phyloP scores from a whole-genome alignment of 805 yeast genomes.

The Wickerhamomyces queroliae region DNA sequence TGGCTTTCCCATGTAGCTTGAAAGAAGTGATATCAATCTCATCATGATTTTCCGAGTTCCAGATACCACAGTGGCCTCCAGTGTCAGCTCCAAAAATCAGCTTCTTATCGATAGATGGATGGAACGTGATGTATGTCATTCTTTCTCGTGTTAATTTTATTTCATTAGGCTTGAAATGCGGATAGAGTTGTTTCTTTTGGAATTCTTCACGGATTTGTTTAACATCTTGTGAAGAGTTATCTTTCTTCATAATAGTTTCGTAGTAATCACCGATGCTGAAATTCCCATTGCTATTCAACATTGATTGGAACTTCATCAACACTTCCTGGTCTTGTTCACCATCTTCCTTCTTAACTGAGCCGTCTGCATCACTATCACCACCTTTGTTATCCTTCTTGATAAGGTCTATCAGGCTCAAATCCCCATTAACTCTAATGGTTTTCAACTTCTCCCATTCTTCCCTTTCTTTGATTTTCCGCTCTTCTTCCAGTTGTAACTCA shows the following conservation, averaged over 20 bases:
- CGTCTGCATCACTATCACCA: no score
- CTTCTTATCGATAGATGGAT: slow-evolving; percentile 60
- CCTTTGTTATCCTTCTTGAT: slow-evolving; percentile 34
- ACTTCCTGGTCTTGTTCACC: slow-evolving; percentile 27
- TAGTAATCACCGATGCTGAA: slow-evolving; percentile 71
- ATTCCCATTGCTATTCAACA: slow-evolving; percentile 19
- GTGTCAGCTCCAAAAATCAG: slow-evolving; percentile 85
- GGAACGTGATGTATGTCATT: slow-evolving; percentile 69
- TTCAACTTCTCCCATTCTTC: slow-evolving; percentile 45
- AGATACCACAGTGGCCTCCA: slow-evolving; percentile 78
- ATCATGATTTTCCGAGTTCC: slow-evolving; percentile 56
- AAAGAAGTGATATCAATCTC: slow-evolving; percentile 53
- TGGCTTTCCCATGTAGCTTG: slow-evolving; percentile 70
- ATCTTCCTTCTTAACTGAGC: slow-evolving; percentile 28
- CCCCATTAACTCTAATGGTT: slow-evolving; percentile 57
- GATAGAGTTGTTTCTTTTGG: slow-evolving; percentile 43
- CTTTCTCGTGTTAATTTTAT: slow-evolving; percentile 65
- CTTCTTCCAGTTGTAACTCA: slow-evolving; percentile 17
- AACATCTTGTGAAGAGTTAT: slow-evolving; percentile 33
- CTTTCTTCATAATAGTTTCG: slow-evolving; percentile 39
- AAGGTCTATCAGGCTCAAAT: slow-evolving; percentile 56
- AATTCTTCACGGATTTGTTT: slow-evolving; percentile 48
- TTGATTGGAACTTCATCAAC: slow-evolving; percentile 24
- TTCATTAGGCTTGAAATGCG: slow-evolving; percentile 59
- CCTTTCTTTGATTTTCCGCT: slow-evolving; percentile 25